Conservation (phyloP, 2,329 filamentous ascomycete genomes). For the Dactylellina drechsleri region DNA sequence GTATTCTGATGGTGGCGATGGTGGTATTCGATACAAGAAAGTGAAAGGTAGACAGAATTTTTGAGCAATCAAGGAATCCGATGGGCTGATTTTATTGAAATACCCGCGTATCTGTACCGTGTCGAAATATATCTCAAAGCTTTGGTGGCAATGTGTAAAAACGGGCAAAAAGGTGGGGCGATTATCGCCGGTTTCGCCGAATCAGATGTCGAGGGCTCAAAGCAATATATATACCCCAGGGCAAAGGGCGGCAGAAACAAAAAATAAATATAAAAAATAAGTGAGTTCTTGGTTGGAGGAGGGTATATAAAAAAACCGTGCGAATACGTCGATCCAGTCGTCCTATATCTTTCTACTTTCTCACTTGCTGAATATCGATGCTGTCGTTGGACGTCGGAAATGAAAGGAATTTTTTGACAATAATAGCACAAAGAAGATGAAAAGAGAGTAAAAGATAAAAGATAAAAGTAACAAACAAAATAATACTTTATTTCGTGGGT, state of each 20-base stretch:
- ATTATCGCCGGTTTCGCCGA: slow-evolving; percentile 52
- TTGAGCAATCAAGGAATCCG: slow-evolving; percentile 18
- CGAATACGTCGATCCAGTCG: no score
- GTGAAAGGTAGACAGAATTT: no score
- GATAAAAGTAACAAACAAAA: slow-evolving; percentile 10
- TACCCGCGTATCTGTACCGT: slow-evolving; percentile 19
- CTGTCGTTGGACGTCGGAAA: background rate
- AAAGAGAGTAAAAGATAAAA: background rate
- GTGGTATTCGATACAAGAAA: no score
- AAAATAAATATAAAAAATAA: slow-evolving; percentile 3
- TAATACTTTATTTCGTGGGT: slow-evolving; percentile 6
- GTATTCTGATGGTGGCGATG: no score
- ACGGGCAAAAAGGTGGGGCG: slow-evolving; percentile 49
- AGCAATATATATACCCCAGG: background rate
- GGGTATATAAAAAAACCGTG: slow-evolving; percentile 34
- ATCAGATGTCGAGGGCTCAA: slow-evolving; percentile 44
- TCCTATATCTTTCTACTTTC: no score
- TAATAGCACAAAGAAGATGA: slow-evolving; percentile 5
- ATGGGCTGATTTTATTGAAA: slow-evolving; percentile 35
- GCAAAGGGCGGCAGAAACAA: slow-evolving; percentile 21
- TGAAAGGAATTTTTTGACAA: slow-evolving; percentile 3
- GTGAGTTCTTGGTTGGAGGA: background rate
- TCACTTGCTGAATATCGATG: slow-evolving; percentile 10
- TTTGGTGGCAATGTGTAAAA: slow-evolving; percentile 1
- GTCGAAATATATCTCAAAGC: slow-evolving; percentile 45